These are phyloP conservation scores for Alternaria tenuissima DNA, from an alignment of 2,329 filamentous ascomycete genomes.

Conservation along the genomic window DNA sequence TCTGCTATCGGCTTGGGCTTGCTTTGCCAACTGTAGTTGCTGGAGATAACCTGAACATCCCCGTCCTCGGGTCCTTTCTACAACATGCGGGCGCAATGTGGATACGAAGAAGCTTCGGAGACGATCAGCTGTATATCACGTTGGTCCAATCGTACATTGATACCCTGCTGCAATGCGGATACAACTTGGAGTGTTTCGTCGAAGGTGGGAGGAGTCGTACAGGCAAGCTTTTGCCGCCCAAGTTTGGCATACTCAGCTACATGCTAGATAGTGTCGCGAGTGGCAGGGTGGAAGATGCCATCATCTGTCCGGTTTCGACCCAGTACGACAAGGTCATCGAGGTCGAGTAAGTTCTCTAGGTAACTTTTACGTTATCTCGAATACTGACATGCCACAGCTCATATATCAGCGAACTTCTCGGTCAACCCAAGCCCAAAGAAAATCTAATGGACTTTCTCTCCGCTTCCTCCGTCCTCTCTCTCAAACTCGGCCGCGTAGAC, in stretches of 20 bases:
- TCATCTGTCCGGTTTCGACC: conserved; percentile 94
- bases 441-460: conserved; percentile 90
- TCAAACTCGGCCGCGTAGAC: conserved; percentile 90
- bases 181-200: conserved; percentile 98
- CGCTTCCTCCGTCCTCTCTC: conserved; percentile 84
- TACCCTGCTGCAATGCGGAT: conserved; percentile 86
- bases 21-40: conserved; percentile 91
- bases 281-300: conserved; percentile 85
- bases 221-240: conserved; percentile 90
- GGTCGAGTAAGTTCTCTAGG: conserved; percentile 59
- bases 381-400: conserved; percentile 58
- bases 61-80: conserved; percentile 85
- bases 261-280: conserved; percentile 89
- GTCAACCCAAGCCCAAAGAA: conserved; percentile 94
- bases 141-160: conserved; percentile 98
- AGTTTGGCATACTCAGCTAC: conserved; percentile 94
- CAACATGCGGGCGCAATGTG: conserved; percentile 97
- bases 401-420: conserved; percentile 92
- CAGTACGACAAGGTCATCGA: conserved; percentile 99
- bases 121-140: conserved; percentile 87
- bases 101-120: conserved; percentile 90
- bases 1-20: conserved; percentile 92
- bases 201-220: conserved; percentile 93
- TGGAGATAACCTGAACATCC: conserved; percentile 96
- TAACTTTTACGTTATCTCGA: not conserved